These are phyloP conservation scores for Colletotrichum camelliae DNA, from an alignment of 2,329 filamentous ascomycete genomes.

Conservation along the genomic window DNA sequence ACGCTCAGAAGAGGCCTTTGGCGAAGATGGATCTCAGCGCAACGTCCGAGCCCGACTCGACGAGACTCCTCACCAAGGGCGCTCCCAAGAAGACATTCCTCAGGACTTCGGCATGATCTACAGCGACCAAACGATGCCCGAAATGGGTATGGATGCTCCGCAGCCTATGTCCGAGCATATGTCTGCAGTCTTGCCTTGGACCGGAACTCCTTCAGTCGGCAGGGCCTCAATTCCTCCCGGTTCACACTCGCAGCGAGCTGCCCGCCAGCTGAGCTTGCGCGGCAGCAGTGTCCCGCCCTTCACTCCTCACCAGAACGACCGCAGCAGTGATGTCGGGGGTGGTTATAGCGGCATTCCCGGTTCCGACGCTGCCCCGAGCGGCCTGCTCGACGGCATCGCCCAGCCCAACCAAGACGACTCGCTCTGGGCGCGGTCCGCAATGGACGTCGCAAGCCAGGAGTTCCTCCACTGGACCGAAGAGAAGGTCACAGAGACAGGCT, in stretches of 20 bases:
- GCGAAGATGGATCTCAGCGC: constrained; percentile 37
- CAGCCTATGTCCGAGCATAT: constrained; percentile 72
- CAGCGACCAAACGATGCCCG: constrained; percentile 53
- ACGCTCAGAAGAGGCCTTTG: constrained; percentile 48
- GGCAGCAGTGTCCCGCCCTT: constrained; percentile 45
- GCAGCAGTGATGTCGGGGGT: constrained; percentile 30
- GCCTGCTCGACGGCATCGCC: constrained; percentile 11
- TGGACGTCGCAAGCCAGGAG: constrained; percentile 51
- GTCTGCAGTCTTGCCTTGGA: constrained; percentile 59
- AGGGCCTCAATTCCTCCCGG: constrained; percentile 4
- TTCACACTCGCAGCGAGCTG: constrained; percentile 1
- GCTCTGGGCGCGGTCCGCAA: constrained; percentile 35
- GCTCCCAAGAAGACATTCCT: constrained; percentile 18
- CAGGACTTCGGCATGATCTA: constrained; percentile 33
- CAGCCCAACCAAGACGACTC: constrained; percentile 28
- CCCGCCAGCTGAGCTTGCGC: constrained; percentile 39
- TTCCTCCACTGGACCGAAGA: constrained; percentile 51
- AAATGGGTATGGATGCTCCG: constrained; percentile 73
- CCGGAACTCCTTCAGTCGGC: constrained; percentile 34
- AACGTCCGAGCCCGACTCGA: constrained; percentile 42
- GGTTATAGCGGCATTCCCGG: constrained; percentile 34
- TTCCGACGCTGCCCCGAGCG: constrained; percentile 29
- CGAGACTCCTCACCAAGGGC: constrained; percentile 14
- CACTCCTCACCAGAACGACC: constrained; percentile 51
- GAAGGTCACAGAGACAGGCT: constrained; percentile 37